phyloP scores from a whole-genome alignment of 257 asterid genomes.

The Ballota nigra region DNA sequence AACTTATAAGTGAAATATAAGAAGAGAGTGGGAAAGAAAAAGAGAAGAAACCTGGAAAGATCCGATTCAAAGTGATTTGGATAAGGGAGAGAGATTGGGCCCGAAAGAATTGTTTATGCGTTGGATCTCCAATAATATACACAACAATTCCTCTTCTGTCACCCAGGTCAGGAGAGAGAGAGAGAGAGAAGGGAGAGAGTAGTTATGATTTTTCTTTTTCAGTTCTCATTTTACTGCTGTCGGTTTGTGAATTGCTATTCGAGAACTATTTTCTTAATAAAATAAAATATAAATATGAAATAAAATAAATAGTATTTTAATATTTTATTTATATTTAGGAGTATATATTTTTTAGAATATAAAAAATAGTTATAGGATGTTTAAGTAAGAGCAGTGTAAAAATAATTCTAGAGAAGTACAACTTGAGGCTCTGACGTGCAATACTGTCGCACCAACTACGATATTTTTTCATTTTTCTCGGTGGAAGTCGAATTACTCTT shows the following conservation, averaged over 20 bases:
- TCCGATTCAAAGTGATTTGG: background rate
- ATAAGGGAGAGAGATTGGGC: background rate
- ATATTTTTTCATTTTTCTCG: background rate
- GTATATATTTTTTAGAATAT: too few relatives aligned
- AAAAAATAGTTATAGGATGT: too few relatives aligned
- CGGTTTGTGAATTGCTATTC: slow-evolving; percentile 19
- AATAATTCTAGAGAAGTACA: too few relatives aligned
- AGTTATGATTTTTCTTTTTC: slow-evolving; percentile 4
- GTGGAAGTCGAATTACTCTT: background rate
- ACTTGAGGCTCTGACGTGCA: background rate
- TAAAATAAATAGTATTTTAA: too few relatives aligned
- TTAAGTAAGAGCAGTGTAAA: too few relatives aligned
- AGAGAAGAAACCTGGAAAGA: slow-evolving; percentile 6
- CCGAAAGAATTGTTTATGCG: slow-evolving; percentile 12
- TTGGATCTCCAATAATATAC: background rate
- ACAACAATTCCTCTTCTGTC: slow-evolving; percentile 1
- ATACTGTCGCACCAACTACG: background rate
- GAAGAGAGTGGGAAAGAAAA: background rate
- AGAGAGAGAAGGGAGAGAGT: background rate
- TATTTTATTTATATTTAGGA: too few relatives aligned
- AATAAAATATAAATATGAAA: too few relatives aligned
- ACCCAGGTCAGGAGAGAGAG: background rate
- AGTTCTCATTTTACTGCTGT: slow-evolving; percentile 21
- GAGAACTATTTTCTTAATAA: too few relatives aligned
- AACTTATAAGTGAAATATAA: background rate